Conservation (phyloP, 192 early-diverging fungal species). For the Jimgerdemannia flammicorona region DNA sequence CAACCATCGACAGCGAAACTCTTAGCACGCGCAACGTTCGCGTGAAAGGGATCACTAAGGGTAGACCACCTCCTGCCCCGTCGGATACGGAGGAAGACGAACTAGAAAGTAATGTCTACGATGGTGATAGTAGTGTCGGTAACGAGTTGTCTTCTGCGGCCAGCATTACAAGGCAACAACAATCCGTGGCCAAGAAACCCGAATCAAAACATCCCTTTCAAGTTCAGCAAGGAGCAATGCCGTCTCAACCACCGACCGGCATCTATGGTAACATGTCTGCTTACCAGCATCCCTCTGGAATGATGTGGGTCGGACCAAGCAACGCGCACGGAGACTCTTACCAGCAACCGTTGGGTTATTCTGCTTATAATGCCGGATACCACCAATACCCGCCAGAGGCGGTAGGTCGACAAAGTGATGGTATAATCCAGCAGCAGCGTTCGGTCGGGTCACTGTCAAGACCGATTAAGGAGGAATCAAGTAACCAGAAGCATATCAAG, state of each 20-base stretch:
- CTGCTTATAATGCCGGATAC: background rate
- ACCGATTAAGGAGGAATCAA: slow-evolving; percentile 15
- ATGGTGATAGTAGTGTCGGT: background rate
- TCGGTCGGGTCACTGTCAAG: slow-evolving; percentile 12
- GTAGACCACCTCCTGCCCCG: background rate
- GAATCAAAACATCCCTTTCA: too few species aligned
- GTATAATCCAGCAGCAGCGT: slow-evolving; percentile 3
- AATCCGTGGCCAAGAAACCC: too few species aligned
- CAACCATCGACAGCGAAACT: background rate
- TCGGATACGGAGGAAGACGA: slow-evolving; percentile 3
- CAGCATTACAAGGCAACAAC: background rate
- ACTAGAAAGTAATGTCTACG: background rate
- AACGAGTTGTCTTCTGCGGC: background rate
- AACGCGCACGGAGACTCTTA: too few species aligned
- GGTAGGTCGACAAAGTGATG: background rate
- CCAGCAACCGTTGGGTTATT: too few species aligned
- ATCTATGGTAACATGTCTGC: too few species aligned
- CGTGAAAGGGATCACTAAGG: background rate
- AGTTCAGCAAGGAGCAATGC: too few species aligned
- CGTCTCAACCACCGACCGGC: too few species aligned
- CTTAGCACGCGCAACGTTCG: too few species aligned
- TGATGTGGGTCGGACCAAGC: too few species aligned
- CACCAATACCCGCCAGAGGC: background rate
- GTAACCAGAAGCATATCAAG: slow-evolving; percentile 11
- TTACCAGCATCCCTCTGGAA: too few species aligned